These are phyloP conservation scores for Haematococcus sp. DNA, from an alignment of 139 green algal species.

Conservation along the genomic window DNA sequence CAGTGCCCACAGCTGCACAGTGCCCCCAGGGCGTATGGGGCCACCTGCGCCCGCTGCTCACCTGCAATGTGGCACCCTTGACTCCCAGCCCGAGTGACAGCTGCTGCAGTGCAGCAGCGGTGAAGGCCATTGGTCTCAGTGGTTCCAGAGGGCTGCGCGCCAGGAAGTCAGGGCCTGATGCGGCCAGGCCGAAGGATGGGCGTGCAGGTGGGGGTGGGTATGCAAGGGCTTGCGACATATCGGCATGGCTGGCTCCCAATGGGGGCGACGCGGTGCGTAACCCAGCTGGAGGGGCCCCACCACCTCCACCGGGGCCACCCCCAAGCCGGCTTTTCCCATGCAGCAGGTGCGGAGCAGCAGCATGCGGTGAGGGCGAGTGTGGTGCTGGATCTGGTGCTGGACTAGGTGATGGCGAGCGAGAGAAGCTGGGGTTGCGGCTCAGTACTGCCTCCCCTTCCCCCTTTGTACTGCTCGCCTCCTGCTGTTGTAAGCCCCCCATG, in stretches of 20 bases:
- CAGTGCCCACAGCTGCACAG: no score
- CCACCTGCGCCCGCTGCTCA: neutral
- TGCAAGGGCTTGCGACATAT: neutral
- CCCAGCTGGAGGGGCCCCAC: neutral
- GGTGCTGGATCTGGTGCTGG: no score
- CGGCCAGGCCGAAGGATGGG: neutral
- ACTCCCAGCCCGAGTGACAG: slow-evolving; percentile 30
- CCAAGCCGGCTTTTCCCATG: no score
- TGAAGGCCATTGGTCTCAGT: slow-evolving; percentile 22
- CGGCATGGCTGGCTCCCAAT: neutral
- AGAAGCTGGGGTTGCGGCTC: no score
- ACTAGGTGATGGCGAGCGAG: no score
- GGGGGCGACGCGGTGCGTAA: neutral
- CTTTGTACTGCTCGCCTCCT: no score
- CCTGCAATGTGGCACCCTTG: slow-evolving; percentile 18
- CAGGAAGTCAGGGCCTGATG: neutral
- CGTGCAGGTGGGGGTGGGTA: no score
- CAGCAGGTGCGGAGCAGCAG: no score
- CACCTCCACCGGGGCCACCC: neutral
- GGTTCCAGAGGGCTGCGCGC: neutral
- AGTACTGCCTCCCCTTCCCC: no score
- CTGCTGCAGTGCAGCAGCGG: slow-evolving; percentile 20
- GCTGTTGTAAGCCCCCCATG: no score
- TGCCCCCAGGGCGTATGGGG: no score
- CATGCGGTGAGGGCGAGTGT: no score